Conservation (phyloP, 345 rosid species). For the Rhodomyrtus tomentosa region DNA sequence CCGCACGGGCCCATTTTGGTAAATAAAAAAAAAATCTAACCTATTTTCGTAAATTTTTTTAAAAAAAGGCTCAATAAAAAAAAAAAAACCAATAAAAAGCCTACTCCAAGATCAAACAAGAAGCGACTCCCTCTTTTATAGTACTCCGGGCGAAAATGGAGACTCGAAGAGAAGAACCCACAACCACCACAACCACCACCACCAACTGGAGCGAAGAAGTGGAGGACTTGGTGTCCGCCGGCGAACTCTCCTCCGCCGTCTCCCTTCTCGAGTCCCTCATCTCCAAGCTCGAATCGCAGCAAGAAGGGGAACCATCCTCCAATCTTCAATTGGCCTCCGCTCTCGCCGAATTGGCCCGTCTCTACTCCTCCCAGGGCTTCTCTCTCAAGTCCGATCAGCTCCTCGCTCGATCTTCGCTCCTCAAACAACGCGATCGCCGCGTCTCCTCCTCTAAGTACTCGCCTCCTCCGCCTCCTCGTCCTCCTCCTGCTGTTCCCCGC, state of each 20-base stretch:
- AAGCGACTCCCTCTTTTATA: background rate
- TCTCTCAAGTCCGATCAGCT: constrained; percentile 72
- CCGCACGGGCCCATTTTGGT: too few species aligned
- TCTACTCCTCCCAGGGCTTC: constrained; percentile 61
- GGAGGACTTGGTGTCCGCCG: constrained; percentile 63
- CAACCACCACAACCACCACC: constrained; percentile 1
- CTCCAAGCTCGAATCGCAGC: constrained; percentile 24
- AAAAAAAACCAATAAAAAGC: background rate
- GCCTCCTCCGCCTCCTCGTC: background rate
- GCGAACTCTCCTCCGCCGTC: constrained; percentile 51
- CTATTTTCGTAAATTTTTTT: too few species aligned
- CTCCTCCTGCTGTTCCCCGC: background rate
- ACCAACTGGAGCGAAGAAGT: constrained; percentile 70
- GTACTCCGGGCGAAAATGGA: background rate
- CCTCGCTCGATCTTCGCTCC: constrained; percentile 41
- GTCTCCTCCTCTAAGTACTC: constrained; percentile 16
- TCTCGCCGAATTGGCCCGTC: constrained; percentile 46
- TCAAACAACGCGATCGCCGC: constrained; percentile 28
- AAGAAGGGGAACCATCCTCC: constrained; percentile 8
- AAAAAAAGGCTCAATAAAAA: too few species aligned
- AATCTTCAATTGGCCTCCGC: constrained; percentile 50
- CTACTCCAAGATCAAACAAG: background rate
- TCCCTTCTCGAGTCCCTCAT: constrained; percentile 53
- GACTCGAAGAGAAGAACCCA: background rate
- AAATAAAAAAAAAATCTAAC: too few species aligned